Evolutionary conservation across 805 yeast species (phyloP).

Genomic region (Yamadazyma kitorensis): DNA sequence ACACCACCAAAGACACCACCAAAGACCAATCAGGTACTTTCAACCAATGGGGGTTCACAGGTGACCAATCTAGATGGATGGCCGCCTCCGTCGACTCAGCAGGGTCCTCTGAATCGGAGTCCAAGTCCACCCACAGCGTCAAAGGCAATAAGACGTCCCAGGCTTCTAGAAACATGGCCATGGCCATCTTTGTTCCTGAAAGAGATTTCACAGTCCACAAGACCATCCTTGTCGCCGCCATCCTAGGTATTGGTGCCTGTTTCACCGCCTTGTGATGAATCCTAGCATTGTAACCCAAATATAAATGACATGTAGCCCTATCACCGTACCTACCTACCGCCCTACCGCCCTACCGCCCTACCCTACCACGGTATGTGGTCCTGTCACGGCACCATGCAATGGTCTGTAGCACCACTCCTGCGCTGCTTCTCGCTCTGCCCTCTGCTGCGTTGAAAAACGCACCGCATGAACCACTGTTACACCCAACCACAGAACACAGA

Average conservation of each 20-base stretch:
- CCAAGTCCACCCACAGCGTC: slow-evolving; percentile 12
- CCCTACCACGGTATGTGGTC: too few relatives aligned
- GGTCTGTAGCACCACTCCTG: too few relatives aligned
- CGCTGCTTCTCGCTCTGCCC: too few relatives aligned
- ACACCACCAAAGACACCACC: slow-evolving; percentile 6
- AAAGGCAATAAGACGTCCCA: slow-evolving; percentile 16
- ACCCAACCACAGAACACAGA: too few relatives aligned
- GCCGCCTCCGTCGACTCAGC: slow-evolving; percentile 12
- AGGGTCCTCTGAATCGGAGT: slow-evolving; percentile 9
- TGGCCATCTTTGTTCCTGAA: slow-evolving; percentile 7
- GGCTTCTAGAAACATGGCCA: slow-evolving; percentile 13
- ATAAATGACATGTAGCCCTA: background rate
- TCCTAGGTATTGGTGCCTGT: slow-evolving; percentile 10
- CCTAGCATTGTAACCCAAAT: background rate
- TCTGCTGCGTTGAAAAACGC: too few relatives aligned
- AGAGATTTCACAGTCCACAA: slow-evolving; percentile 17
- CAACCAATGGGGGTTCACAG: slow-evolving; percentile 44
- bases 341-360: too few relatives aligned
- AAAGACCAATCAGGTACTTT: slow-evolving; percentile 20
- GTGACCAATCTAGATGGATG: slow-evolving; percentile 35
- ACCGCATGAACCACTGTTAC: too few relatives aligned
- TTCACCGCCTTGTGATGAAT: slow-evolving; percentile 8
- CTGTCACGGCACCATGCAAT: too few relatives aligned
- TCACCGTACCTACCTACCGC: background rate
- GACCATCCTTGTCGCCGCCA: slow-evolving; percentile 10